These are phyloP conservation scores for Trichomonas tenax DNA, from an alignment of 208 protist species.

Conservation along the genomic window DNA sequence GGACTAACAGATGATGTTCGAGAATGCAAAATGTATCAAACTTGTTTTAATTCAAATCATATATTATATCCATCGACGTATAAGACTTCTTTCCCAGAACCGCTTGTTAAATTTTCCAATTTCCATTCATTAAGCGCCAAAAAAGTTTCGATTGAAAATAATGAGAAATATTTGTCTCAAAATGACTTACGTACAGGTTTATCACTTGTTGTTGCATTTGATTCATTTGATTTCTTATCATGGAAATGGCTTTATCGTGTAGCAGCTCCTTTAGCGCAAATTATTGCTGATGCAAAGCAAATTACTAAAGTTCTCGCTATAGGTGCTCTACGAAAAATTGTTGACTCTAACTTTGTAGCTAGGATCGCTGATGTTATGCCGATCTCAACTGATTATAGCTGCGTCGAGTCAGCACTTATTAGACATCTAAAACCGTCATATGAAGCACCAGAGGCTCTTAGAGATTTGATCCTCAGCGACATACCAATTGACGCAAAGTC, in stretches of 20 bases:
- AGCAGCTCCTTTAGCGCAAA: not conserved
- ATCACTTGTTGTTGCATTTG: not conserved
- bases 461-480: not conserved
- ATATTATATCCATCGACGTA: not conserved
- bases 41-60: not conserved
- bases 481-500: not conserved
- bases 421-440: not conserved
- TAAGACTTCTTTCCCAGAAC: not conserved
- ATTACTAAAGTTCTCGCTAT: not conserved
- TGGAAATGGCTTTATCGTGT: not conserved
- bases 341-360: not conserved
- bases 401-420: not conserved
- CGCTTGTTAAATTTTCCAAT: not conserved
- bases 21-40: not conserved
- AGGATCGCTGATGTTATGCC: not conserved
- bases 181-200: not conserved
- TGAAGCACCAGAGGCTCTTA: not conserved
- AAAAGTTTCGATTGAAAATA: not conserved
- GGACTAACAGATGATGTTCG: not conserved
- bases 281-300: not conserved
- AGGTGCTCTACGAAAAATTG: not conserved
- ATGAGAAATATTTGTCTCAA: not conserved
- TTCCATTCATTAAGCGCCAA: not conserved
- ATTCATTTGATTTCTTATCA: not conserved
- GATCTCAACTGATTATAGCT: not conserved